These are phyloP conservation scores for Citrus australasica DNA, from an alignment of 345 rosid species.

Conservation along the genomic window DNA sequence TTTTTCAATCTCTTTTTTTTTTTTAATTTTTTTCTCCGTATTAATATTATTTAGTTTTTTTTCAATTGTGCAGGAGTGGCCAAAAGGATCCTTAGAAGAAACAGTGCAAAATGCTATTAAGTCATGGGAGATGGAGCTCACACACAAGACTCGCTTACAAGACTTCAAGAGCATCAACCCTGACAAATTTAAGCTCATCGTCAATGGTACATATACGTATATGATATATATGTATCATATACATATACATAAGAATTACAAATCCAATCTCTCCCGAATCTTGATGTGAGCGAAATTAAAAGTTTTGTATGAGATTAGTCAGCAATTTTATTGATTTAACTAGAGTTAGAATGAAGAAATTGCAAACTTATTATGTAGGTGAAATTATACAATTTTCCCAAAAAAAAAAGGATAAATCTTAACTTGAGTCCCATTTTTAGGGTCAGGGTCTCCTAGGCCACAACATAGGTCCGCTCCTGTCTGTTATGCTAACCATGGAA, in stretches of 20 bases:
- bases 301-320: not conserved
- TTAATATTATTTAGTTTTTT: not conserved
- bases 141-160: constrained; percentile 62
- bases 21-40: not conserved
- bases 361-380: too few relatives aligned
- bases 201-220: constrained; percentile 45
- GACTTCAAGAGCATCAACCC: constrained; percentile 73
- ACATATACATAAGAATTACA: not conserved
- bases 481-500: too few relatives aligned
- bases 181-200: constrained; percentile 63
- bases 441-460: too few relatives aligned
- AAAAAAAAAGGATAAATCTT: too few relatives aligned
- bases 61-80: constrained; percentile 53
- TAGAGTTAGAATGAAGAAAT: too few relatives aligned
- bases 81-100: constrained; percentile 74
- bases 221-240: too few relatives aligned
- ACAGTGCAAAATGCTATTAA: constrained; percentile 73
- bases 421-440: too few relatives aligned
- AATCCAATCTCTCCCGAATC: not conserved
- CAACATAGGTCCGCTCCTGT: too few relatives aligned
- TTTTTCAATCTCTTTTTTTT: not conserved
- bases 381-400: too few relatives aligned
- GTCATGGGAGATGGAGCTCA: constrained; percentile 88
- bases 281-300: too few relatives aligned
- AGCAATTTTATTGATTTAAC: too few relatives aligned